Conservation (phyloP, 2,329 filamentous ascomycete genomes). For the Cercospora sesami region DNA sequence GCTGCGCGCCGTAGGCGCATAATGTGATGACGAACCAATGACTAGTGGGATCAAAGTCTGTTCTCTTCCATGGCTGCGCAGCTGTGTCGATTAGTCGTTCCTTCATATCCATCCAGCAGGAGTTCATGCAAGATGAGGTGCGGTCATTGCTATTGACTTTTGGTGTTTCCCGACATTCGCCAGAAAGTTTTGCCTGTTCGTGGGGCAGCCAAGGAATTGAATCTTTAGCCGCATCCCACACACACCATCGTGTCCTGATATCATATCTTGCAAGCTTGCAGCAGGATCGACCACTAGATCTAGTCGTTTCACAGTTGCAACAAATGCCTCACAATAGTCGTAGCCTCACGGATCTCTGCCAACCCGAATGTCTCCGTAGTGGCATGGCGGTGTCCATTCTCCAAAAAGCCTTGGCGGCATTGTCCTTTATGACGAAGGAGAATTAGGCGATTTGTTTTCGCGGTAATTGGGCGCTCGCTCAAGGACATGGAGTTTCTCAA, state of each 20-base stretch:
- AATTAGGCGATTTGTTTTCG: neutral
- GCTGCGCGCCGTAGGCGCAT: neutral
- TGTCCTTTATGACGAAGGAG: neutral
- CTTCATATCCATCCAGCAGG: neutral
- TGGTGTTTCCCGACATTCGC: neutral
- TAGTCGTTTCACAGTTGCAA: neutral
- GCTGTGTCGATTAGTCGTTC: neutral
- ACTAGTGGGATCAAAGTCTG: neutral
- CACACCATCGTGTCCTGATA: neutral
- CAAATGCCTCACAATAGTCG: neutral
- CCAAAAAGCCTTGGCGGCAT: neutral
- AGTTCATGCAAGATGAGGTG: neutral
- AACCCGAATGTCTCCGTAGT: neutral
- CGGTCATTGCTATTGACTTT: neutral
- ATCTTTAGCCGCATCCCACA: neutral
- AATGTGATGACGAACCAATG: neutral
- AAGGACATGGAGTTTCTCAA: neutral
- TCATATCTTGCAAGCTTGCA: neutral
- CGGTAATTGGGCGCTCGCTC: neutral
- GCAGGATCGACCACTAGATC: neutral
- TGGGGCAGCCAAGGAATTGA: neutral
- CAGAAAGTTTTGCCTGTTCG: constrained; percentile 3
- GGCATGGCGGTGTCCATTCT: neutral
- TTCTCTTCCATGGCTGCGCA: neutral
- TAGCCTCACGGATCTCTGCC: neutral